Percentiles rank a stretch among this genome's conserved stretches.
Evolutionary conservation across 352 stramenopile genomes (phyloP).

Genomic region (Phytophthora uliginosa): DNA sequence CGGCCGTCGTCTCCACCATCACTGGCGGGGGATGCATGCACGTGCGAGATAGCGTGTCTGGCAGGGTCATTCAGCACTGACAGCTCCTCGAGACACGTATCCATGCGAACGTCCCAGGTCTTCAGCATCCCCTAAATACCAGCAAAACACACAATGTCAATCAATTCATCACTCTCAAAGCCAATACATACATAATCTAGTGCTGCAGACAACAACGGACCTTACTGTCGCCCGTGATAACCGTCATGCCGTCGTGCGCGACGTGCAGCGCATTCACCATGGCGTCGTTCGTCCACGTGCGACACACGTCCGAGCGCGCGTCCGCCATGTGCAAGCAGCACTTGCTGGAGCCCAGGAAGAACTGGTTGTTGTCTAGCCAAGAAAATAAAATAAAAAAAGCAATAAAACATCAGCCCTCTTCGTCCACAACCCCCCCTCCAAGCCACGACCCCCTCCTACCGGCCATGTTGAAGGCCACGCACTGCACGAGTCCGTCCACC

Average conservation of each 20-base stretch:
- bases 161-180: not conserved
- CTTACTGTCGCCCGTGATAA: conserved; percentile 89
- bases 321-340: conserved; percentile 81
- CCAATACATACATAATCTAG: not conserved
- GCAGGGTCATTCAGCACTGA: conserved; percentile 83
- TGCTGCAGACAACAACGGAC: conserved; percentile 37
- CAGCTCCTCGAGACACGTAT: conserved; percentile 81
- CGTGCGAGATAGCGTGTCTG: conserved; percentile 84
- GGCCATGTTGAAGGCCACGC: conserved; percentile 84
- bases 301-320: conserved; percentile 61
- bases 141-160: not conserved
- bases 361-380: conserved; percentile 79
- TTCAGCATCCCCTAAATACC: conserved; percentile 79
- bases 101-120: conserved; percentile 89
- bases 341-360: conserved; percentile 87
- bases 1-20: conserved; percentile 81
- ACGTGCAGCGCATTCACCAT: conserved; percentile 92
- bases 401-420: not conserved
- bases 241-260: conserved; percentile 74
- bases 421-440: not conserved
- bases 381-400: not conserved
- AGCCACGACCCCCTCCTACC: conserved; percentile 37
- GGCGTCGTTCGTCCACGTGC: conserved; percentile 85
- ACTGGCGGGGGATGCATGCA: conserved; percentile 80
- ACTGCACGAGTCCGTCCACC: conserved; percentile 86